These are phyloP conservation scores for Breviolum minutum DNA, from an alignment of 73 alveolate species.

Conservation along the genomic window DNA sequence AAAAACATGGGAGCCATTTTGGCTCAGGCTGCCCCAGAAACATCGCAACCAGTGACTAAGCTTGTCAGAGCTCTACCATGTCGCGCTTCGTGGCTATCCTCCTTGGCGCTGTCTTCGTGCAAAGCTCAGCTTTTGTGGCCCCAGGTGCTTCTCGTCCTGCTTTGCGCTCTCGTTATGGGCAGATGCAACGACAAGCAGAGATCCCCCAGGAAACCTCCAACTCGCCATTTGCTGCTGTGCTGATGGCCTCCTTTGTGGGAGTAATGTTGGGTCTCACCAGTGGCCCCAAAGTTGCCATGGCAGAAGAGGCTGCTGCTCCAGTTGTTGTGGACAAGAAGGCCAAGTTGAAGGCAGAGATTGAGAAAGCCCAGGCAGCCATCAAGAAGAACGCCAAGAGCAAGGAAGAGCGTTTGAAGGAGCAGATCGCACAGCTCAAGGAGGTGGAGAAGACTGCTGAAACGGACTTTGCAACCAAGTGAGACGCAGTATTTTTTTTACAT, in stretches of 20 bases:
- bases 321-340: neutral
- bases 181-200: neutral
- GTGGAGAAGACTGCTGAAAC: neutral
- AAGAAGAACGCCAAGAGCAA: neutral
- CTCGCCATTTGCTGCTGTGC: neutral
- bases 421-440: neutral
- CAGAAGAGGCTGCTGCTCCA: neutral
- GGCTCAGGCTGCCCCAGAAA: no score
- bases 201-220: neutral
- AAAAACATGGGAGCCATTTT: no score
- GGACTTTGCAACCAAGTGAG: neutral
- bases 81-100: neutral
- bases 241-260: neutral
- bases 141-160: neutral
- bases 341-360: neutral
- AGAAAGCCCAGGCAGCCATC: neutral
- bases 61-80: neutral
- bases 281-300: neutral
- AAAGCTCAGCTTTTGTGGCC: neutral
- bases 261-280: neutral
- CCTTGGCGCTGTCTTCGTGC: neutral
- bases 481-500: neutral
- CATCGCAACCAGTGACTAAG: no score
- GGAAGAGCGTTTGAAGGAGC: slow-evolving; percentile 15
- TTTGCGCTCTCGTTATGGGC: neutral